Percentiles rank a stretch among this genome's conserved stretches.
phyloP scores from a whole-genome alignment of 2,329 filamentous ascomycete genomes.

The Hansfordia pulvinata region DNA sequence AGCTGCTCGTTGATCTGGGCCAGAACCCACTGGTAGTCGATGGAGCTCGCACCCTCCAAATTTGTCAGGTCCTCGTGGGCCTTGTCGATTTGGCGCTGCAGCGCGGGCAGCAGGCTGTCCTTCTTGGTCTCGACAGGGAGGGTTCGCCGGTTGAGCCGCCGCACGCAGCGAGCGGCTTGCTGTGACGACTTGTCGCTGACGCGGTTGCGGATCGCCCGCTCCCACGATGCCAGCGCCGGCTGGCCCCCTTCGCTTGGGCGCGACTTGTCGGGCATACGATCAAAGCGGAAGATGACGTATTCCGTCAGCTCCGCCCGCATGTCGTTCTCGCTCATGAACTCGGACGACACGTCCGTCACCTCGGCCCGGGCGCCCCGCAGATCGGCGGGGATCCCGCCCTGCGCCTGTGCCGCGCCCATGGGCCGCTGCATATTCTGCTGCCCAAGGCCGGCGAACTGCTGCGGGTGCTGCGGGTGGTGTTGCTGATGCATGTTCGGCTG shows the following conservation, averaged over 20 bases:
- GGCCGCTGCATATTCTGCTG: too few species aligned
- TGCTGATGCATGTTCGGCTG: too few species aligned
- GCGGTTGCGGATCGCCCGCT: constrained; percentile 17
- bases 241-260: constrained; percentile 22
- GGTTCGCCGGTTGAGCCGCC: constrained; percentile 20
- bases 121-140: constrained; percentile 22
- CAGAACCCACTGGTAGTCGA: constrained; percentile 26
- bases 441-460: too few species aligned
- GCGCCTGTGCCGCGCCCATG: too few species aligned
- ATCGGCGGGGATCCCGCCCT: too few species aligned
- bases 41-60: too few species aligned
- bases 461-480: too few species aligned
- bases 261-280: constrained; percentile 20
- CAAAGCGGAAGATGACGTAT: constrained; percentile 25
- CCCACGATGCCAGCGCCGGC: constrained; percentile 23
- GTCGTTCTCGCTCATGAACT: constrained; percentile 21
- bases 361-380: constrained; percentile 5
- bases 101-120: constrained; percentile 16
- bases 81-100: constrained; percentile 28
- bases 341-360: constrained; percentile 22
- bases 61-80: constrained; percentile 19
- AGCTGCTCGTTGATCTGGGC: constrained; percentile 29
- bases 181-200: too few species aligned
- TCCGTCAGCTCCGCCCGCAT: constrained; percentile 24
- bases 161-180: too few species aligned